Base-by-base conservation (phyloP, 1,139 yeast genomes). In the Geotrichum carabidarum region DNA sequence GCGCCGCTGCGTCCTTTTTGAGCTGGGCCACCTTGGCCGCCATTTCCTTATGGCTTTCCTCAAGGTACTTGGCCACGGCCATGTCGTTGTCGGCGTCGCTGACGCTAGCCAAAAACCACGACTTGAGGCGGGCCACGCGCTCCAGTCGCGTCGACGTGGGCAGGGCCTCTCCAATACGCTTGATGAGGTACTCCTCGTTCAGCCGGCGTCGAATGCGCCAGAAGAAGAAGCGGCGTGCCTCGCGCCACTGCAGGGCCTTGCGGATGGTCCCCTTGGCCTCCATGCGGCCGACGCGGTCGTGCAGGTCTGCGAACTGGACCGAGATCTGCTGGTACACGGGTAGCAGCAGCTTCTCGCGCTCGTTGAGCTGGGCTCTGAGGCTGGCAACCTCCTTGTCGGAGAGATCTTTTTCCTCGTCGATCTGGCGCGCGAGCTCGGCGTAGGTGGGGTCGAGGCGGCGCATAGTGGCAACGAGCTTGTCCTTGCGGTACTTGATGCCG, bases 181-280 rank as follows among this genome's bases (percentile, higher is more conserved):
- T 83, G 71, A 89, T 77, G 67, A 91, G 78, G 72, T 89, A 88
- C 71, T 89, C 95, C 75, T 93, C 98, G 70, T 87, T 85, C 73
- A 94, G 78, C 74, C 97, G 88, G 75, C 99, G 86, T 76, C 97
- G 89, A 62, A 89, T 82, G 74, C 99, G 85, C 99, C 99, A 93
- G 93, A 89, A 93, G 83, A 93, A 94, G 82, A 81, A 87, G 67
- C 98, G 83, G 78, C 99, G 88, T 35, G 98, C 82, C 54, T 90
- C 79, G 48, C 73, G 73, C 97, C 97, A 91, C 66, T 86, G 82
- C 56, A 93, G 74, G 65, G 90, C 94, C 71, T 85, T 84, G 64
- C 86, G 80, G 65, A 93, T 89, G 54, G 86, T 87, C 58, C 94
- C 95, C 79, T 93, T 94, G 58, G 95, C 95, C 74, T 86, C 74